Base-by-base conservation (phyloP, 495 filamentous ascomycete genomes). In the Aspergillus mulundensis region DNA sequence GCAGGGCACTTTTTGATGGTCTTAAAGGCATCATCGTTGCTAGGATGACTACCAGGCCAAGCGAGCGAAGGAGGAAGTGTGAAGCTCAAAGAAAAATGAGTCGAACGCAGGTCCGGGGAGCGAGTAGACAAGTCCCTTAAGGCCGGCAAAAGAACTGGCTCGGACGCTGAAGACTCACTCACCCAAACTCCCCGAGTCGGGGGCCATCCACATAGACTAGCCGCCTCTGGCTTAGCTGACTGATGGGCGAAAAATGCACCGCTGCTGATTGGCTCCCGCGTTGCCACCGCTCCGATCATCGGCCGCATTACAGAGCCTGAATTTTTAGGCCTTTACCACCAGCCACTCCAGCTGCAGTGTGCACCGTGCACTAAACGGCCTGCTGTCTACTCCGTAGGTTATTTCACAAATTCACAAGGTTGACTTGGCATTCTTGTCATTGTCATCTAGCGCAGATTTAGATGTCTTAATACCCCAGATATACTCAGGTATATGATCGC, bases 1-100 rank as follows among this genome's bases (percentile, higher is more conserved):
- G 76, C 73, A 76, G 47, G 53, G 76, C 73, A 61, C 70, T 71
- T 62, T 71, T 75, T 53, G 76, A 77, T 62, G 73, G 72, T 73
- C 74, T 74, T 66, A 77, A 52, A 68, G 74, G 66, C 73, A 77
- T 76, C 74, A 78, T 78, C 66, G 61, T 70, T 54, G 47, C 54
- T 50, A 53, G 59, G 65, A 72, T 69, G 69, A 73, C 58, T 61
- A 56, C 72, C 71, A 68, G 60, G 67, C 67, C 67, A 61, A 50
- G 34, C 49, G 44, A 14, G 39, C 59, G 39, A 60, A 46, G 48
- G 39, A 58, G 42, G 58, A 60, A 52, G 57, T 56, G 50, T 40
- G 53, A 46, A 58, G 30, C 53, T 61, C 56, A 66, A 57, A 63
- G 65, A 61, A 63, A 56, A 56, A 42, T 62, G 61, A 64, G 67